Evolutionary conservation across 768 basidiomycete genomes (phyloP), one percentile per base, ranked within the genome.

Genomic region (Nevesoporus exiguus): DNA sequence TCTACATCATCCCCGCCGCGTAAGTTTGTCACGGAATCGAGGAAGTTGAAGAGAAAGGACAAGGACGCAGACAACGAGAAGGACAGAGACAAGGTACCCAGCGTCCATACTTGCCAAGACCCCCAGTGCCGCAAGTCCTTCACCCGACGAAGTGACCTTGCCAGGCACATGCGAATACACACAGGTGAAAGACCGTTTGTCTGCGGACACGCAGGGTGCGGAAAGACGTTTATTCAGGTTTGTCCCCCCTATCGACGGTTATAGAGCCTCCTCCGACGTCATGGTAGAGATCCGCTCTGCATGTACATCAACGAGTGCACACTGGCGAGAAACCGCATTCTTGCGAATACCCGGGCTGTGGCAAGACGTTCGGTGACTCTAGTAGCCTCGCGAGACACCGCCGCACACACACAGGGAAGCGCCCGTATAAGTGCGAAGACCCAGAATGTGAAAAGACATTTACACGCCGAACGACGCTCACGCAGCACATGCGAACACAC

Each of bases 211-310:
- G 63, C 71, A 27, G 85, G 84, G 27, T 94, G 92, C 54, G 89
- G 90, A 48, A 95, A 94, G 76, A 88, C 88, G 3, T 95, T 95
- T 63, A 93, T 95, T 62, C 92, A 95, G 82, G 92, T 91, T 69
- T 51, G 70, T 64, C 30, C 45, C 34, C 31, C 34, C 37, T 51
- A 25, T 52, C 43, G 25, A 44, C 44, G 24, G 52, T 27, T 17
- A 30, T 39, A 31, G n/a, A 41, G 51, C 45, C 17, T 40, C 37
- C 19, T 51, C 56, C 62, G 47, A 59, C 37, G 42, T 42, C 56
- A 48, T 61, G 58, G 44, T 69, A 96, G 89, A 84, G 90, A 50
- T 94, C 92, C 19, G 93, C 93, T 25, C 75, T 96, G 53, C 90
- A 90, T 56, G 93, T 96, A 2, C 93, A 96, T 68, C 77, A 80